phyloP scores from a whole-genome alignment of 768 basidiomycete species.

The Myochromella boudieri region DNA sequence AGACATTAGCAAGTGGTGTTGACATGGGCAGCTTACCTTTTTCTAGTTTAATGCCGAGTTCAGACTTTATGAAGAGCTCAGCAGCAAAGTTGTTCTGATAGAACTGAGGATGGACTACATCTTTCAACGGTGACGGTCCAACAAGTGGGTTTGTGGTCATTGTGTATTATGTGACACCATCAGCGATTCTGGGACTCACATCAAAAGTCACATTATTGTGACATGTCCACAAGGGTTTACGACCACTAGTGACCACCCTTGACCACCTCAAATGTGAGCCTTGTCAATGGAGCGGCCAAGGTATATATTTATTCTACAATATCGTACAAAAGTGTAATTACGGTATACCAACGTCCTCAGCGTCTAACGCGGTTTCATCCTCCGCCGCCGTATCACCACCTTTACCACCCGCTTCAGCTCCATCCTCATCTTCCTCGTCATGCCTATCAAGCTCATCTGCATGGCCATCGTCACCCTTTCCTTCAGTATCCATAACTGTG shows the following conservation, averaged over 20 bases:
- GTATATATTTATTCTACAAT: too few relatives aligned
- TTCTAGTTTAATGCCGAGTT: conserved; percentile 86
- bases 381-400: neutral
- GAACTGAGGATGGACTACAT: conserved; percentile 85
- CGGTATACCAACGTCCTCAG: too few relatives aligned
- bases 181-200: too few relatives aligned
- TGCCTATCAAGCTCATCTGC: neutral
- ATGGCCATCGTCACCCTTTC: neutral
- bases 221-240: conserved; percentile 7
- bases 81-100: conserved; percentile 90
- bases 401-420: neutral
- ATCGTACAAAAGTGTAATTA: too few relatives aligned
- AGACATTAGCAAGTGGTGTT: neutral
- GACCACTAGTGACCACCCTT: neutral
- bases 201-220: too few relatives aligned
- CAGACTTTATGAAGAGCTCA: conserved; percentile 78
- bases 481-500: neutral
- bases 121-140: conserved; percentile 58
- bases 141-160: conserved; percentile 49
- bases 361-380: too few relatives aligned
- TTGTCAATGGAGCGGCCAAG: too few relatives aligned
- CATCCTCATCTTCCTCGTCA: neutral
- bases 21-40: conserved; percentile 58
- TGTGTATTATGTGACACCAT: too few relatives aligned
- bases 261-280: too few relatives aligned